These are phyloP conservation scores for Bidens hawaiensis DNA, from an alignment of 140 eudicot species.

Conservation along the genomic window DNA sequence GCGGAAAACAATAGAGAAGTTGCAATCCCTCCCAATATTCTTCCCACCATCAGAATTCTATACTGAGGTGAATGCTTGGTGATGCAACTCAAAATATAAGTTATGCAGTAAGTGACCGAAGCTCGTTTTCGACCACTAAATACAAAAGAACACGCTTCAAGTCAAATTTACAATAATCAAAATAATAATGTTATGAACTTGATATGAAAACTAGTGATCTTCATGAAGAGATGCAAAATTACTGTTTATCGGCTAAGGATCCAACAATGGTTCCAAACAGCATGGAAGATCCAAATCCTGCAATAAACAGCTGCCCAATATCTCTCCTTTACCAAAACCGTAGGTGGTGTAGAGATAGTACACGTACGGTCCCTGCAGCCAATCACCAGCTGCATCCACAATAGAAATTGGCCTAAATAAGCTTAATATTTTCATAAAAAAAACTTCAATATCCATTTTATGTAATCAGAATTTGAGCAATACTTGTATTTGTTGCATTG, in stretches of 20 bases:
- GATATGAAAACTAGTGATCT: not conserved
- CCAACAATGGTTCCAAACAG: slow-evolving; percentile 91
- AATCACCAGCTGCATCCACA: slow-evolving; percentile 56
- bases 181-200: not conserved
- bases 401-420: slow-evolving; percentile 12
- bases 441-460: not conserved
- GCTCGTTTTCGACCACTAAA: slow-evolving; percentile 95
- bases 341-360: slow-evolving; percentile 65
- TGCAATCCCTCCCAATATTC: slow-evolving; percentile 80
- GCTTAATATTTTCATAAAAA: not conserved
- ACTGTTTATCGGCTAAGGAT: slow-evolving; percentile 95
- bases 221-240: slow-evolving; percentile 13
- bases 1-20: slow-evolving; percentile 87
- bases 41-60: slow-evolving; percentile 74
- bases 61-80: slow-evolving; percentile 95
- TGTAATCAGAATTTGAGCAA: no score
- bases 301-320: slow-evolving; percentile 88
- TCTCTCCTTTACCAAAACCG: slow-evolving; percentile 64
- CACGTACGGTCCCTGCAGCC: slow-evolving; percentile 75
- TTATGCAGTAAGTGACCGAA: slow-evolving; percentile 82
- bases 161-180: not conserved
- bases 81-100: slow-evolving; percentile 85
- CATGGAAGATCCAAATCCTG: slow-evolving; percentile 97
- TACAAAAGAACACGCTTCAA: slow-evolving; percentile 6
- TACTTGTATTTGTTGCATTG: no score